phyloP scores from a whole-genome alignment of 2,329 filamentous ascomycete genomes.

The Metarhizium brunneum region DNA sequence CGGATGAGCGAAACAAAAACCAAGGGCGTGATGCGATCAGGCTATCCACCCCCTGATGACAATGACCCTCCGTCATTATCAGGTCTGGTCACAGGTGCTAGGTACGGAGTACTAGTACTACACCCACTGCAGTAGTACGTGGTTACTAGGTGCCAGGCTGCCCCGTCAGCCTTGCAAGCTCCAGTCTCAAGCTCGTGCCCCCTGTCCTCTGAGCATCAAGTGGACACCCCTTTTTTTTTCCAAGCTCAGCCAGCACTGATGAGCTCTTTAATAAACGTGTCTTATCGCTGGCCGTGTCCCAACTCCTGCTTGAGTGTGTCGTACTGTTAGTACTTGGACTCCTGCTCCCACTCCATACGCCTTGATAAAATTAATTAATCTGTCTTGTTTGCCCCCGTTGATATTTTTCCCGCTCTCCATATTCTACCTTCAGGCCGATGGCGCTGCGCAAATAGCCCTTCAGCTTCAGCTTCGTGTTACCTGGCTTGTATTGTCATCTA shows the following conservation, averaged over 20 bases:
- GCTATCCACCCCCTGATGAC: conserved; percentile 2
- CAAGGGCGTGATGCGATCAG: neutral
- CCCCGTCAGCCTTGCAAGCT: too few species aligned
- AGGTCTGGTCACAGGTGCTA: too few species aligned
- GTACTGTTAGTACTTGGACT: neutral
- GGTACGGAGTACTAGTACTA: too few species aligned
- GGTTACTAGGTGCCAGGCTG: too few species aligned
- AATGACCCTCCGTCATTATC: neutral
- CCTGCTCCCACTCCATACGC: neutral
- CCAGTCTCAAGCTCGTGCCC: neutral
- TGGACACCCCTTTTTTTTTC: neutral
- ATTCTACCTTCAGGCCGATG: neutral
- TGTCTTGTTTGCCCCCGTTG: neutral
- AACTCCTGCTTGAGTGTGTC: neutral
- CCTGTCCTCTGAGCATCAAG: neutral
- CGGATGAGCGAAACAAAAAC: neutral
- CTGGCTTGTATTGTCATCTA: neutral
- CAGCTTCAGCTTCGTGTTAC: neutral
- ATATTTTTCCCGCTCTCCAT: neutral
- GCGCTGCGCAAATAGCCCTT: neutral
- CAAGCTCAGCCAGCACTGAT: neutral
- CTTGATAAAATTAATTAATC: neutral
- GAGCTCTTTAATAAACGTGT: neutral
- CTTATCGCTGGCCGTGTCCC: neutral
- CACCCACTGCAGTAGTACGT: too few species aligned